phyloP scores from a whole-genome alignment of 2,329 filamentous ascomycete genomes.

The Aspergillus aculeatinus region DNA sequence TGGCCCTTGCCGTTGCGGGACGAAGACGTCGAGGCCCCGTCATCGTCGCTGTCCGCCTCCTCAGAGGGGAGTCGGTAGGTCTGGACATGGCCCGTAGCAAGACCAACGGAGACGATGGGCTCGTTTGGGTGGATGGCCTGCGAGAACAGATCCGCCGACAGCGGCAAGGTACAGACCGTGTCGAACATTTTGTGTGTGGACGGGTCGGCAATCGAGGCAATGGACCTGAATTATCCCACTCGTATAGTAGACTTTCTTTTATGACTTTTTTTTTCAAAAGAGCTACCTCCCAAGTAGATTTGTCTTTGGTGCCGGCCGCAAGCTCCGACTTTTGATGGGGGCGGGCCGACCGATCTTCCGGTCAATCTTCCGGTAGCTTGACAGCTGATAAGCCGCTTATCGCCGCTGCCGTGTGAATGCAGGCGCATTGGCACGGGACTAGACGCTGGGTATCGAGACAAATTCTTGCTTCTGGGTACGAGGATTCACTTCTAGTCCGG shows the following conservation, averaged over 20 bases:
- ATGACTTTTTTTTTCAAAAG: neutral
- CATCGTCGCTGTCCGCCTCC: slow-evolving; percentile 51
- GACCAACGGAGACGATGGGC: slow-evolving; percentile 80
- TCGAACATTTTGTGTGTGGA: slow-evolving; percentile 68
- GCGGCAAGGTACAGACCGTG: slow-evolving; percentile 84
- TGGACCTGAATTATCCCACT: neutral
- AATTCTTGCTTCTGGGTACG: no score
- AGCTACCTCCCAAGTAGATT: slow-evolving; percentile 3
- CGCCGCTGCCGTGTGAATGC: neutral
- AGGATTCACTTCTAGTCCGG: no score
- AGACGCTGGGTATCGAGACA: no score
- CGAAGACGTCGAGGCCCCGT: slow-evolving; percentile 40
- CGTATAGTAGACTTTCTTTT: slow-evolving; percentile 5
- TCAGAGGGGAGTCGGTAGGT: slow-evolving; percentile 71
- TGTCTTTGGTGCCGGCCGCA: neutral
- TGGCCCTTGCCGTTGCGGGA: slow-evolving; percentile 66
- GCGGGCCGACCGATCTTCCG: slow-evolving; percentile 28
- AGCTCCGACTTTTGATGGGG: slow-evolving; percentile 9
- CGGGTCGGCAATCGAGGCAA: neutral
- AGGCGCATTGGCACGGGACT: no score
- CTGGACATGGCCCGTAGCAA: slow-evolving; percentile 82
- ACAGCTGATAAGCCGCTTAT: neutral
- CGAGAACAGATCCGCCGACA: slow-evolving; percentile 81
- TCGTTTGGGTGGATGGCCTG: slow-evolving; percentile 83
- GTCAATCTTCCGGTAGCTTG: neutral